Percentiles rank a stretch among this genome's conserved stretches.
Evolutionary conservation across 1,139 yeast species (phyloP).

Genomic region (Debaryomyces robertsiae): DNA sequence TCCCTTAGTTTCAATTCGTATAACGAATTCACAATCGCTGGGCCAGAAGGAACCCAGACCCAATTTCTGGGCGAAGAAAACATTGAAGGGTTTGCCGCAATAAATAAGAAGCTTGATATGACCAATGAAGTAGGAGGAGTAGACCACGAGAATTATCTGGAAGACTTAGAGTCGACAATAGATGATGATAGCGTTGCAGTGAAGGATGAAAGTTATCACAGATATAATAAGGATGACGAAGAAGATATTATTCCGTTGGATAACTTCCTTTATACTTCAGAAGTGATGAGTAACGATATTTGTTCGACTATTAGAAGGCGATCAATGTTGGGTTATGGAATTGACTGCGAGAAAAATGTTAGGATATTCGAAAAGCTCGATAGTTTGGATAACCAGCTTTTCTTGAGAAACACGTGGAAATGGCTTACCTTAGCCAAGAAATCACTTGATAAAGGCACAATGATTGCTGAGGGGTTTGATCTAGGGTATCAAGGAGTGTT

Average conservation of each 20-base stretch:
- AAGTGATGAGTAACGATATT: constrained; percentile 60
- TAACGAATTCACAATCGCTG: constrained; percentile 69
- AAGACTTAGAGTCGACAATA: constrained; percentile 34
- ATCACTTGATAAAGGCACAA: constrained; percentile 66
- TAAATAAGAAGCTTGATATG: constrained; percentile 12
- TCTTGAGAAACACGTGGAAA: constrained; percentile 80
- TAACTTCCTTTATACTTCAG: constrained; percentile 35
- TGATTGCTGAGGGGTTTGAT: constrained; percentile 70
- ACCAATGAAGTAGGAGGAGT: constrained; percentile 25
- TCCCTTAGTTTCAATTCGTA: constrained; percentile 66
- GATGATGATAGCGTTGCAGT: constrained; percentile 32
- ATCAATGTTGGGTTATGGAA: constrained; percentile 73
- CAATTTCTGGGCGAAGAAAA: constrained; percentile 34
- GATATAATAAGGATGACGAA: constrained; percentile 27
- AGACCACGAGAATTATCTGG: constrained; percentile 24
- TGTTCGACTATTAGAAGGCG: constrained; percentile 67
- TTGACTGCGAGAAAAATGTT: constrained; percentile 67
- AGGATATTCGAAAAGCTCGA: constrained; percentile 57
- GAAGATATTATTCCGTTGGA: constrained; percentile 32
- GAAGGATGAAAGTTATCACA: constrained; percentile 13
- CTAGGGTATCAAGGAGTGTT: constrained; percentile 85
- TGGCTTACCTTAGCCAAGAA: constrained; percentile 79
- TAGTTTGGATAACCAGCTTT: constrained; percentile 57
- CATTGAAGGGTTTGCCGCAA: constrained; percentile 5
- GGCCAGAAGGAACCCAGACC: constrained; percentile 59